Evolutionary conservation across 768 basidiomycete genomes (phyloP), one percentile per base, ranked within the genome.

Genomic region (Lyophyllum shimeji): DNA sequence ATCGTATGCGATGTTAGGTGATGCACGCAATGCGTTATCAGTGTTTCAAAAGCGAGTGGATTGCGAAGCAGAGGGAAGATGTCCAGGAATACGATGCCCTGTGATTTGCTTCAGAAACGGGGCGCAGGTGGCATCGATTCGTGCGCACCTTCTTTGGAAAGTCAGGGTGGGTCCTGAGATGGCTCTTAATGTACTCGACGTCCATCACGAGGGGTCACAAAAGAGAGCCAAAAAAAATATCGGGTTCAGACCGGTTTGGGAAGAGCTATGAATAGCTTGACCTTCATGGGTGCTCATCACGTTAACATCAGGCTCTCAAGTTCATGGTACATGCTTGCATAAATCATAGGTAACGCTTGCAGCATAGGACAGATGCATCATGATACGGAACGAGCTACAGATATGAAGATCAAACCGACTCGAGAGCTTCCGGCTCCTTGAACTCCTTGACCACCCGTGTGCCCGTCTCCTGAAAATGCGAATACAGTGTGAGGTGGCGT

Each of bases 341-440:
- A 59, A 46, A 31, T 53, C 53, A 66, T 65, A 63, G 49, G 61
- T 52, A 52, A 59, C 52, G 65, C 69, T 58, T 63, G 63, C 56
- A 71, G 63, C 64, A 71, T 64, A 71, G 47, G 63, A 64, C 63
- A 60, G 64, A 67, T 56, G 59, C 65, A 70, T 72, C 73, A 71
- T 69, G 63, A 73, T 68, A 69, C 53, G 47, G 60, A 43, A 51
- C 50, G 52, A 56, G 57, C 62, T 64, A 70, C 65, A 65, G 63
- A 60, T 4, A 29, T 29, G 66, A 58, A 65, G 65, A 77, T 87
- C 86, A 98, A 58, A 98, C 96, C 64, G 92, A 87, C 70, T 90
- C 90, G 54, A 92, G 84, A 65, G 95, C 83, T 78, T 94, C 93
- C 44, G 95, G 95, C 84, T 98, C 95, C 83, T 96, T 95, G 83